Conservation (phyloP, 805 yeast species). For the Debaryomyces prosopidis region DNA sequence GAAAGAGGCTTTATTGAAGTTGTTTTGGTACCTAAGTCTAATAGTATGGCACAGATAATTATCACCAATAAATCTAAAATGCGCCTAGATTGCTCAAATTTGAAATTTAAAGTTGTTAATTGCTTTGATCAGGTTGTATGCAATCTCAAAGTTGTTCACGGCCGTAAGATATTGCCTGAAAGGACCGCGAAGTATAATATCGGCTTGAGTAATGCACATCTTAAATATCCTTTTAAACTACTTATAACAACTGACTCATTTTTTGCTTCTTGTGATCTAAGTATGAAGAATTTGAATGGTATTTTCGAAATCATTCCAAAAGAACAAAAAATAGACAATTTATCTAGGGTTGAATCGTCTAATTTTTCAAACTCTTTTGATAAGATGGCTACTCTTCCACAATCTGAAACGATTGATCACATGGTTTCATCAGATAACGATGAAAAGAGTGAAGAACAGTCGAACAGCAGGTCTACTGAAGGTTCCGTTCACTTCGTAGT, state of each 20-base stretch:
- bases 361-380: not conserved
- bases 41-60: conserved; percentile 29
- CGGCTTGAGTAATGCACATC: conserved; percentile 27
- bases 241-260: conserved; percentile 20
- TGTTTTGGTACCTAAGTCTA: conserved; percentile 30
- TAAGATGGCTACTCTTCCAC: not conserved
- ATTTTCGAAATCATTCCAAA: conserved; percentile 7
- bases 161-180: conserved; percentile 31
- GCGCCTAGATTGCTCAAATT: conserved; percentile 28
- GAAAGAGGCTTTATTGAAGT: conserved; percentile 13
- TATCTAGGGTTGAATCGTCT: not conserved
- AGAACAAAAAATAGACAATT: not conserved
- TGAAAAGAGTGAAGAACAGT: not conserved
- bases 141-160: conserved; percentile 28
- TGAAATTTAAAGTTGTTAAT: conserved; percentile 29
- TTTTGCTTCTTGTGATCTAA: conserved; percentile 22
- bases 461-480: conserved; percentile 1
- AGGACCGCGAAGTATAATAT: conserved; percentile 35
- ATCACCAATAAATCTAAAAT: conserved; percentile 27
- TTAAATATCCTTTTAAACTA: conserved; percentile 34
- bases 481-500: conserved; percentile 30
- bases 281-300: conserved; percentile 23
- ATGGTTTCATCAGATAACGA: not conserved
- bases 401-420: not conserved
- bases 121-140: conserved; percentile 27